phyloP scores from a whole-genome alignment of 345 rosid genomes.

The Rhizophora apiculata region DNA sequence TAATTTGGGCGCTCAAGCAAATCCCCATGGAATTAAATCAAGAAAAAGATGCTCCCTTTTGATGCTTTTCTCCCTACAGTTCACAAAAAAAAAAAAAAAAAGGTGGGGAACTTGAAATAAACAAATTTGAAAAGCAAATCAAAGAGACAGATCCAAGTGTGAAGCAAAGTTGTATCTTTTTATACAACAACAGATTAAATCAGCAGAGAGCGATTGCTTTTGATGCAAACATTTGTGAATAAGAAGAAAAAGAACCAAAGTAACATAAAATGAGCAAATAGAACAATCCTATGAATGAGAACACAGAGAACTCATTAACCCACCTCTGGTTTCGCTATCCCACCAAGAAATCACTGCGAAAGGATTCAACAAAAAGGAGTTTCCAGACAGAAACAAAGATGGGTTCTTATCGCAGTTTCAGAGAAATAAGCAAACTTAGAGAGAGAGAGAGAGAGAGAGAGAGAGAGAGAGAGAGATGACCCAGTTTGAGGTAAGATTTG shows the following conservation, averaged over 20 bases:
- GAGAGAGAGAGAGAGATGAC: slow-evolving; percentile 17
- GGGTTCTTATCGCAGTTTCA: background rate
- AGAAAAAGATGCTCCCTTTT: slow-evolving; percentile 21
- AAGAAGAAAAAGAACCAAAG: background rate
- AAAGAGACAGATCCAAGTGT: slow-evolving; percentile 35
- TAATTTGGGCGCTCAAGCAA: slow-evolving; percentile 86
- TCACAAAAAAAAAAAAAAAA: slow-evolving; percentile 6
- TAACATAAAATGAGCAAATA: background rate
- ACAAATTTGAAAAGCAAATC: slow-evolving; percentile 13
- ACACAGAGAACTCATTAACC: slow-evolving; percentile 7
- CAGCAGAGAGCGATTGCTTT: slow-evolving; percentile 4
- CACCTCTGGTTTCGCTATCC: slow-evolving; percentile 21
- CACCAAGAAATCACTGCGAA: slow-evolving; percentile 17
- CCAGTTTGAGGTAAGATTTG: background rate
- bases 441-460: background rate
- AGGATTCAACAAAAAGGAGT: background rate
- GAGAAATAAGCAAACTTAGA: background rate
- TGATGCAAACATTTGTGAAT: background rate
- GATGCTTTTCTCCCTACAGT: slow-evolving; percentile 29
- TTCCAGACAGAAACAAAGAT: background rate
- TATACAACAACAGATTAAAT: background rate
- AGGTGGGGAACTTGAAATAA: slow-evolving; percentile 2
- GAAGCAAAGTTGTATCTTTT: background rate
- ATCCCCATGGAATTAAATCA: slow-evolving; percentile 59
- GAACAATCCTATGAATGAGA: slow-evolving; percentile 4